Evolutionary conservation across 2,329 filamentous ascomycete genomes (phyloP).

Genomic region (Fusarium camptoceras): DNA sequence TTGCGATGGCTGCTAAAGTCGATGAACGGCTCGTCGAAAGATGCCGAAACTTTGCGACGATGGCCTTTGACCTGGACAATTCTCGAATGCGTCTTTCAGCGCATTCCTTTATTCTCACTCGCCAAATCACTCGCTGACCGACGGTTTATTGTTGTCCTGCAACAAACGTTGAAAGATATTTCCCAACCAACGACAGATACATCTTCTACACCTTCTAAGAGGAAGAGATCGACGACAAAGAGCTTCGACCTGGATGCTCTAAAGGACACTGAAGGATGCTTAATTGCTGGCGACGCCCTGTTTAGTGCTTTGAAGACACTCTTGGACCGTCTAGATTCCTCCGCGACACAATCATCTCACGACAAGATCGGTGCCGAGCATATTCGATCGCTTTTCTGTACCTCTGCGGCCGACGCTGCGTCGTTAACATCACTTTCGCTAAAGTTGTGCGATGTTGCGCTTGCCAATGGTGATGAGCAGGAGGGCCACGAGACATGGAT

Average conservation of each 20-base stretch:
- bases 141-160: conserved; percentile 74
- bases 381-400: conserved; percentile 67
- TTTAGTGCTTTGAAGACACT: conserved; percentile 61
- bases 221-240: conserved; percentile 58
- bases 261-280: conserved; percentile 54
- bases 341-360: conserved; percentile 52
- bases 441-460: conserved; percentile 56
- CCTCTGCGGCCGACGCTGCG: conserved; percentile 60
- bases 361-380: conserved; percentile 68
- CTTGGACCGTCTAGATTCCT: conserved; percentile 58
- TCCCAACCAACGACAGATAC: conserved; percentile 51
- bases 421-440: conserved; percentile 60
- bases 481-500: conserved; percentile 62
- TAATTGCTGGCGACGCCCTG: conserved; percentile 61
- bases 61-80: conserved; percentile 72
- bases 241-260: conserved; percentile 57
- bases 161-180: conserved; percentile 72
- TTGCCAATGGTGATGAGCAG: conserved; percentile 50
- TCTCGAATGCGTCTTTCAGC: conserved; percentile 68
- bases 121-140: conserved; percentile 78
- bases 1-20: conserved; percentile 73
- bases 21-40: conserved; percentile 62
- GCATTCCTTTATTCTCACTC: conserved; percentile 76
- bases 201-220: conserved; percentile 52
- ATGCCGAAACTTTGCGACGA: conserved; percentile 65